A percentile compares a stretch with the other conserved stretches of the same genome.
Conservation (phyloP, 352 stramenopile genomes). For the Globisporangium abappressorium region DNA sequence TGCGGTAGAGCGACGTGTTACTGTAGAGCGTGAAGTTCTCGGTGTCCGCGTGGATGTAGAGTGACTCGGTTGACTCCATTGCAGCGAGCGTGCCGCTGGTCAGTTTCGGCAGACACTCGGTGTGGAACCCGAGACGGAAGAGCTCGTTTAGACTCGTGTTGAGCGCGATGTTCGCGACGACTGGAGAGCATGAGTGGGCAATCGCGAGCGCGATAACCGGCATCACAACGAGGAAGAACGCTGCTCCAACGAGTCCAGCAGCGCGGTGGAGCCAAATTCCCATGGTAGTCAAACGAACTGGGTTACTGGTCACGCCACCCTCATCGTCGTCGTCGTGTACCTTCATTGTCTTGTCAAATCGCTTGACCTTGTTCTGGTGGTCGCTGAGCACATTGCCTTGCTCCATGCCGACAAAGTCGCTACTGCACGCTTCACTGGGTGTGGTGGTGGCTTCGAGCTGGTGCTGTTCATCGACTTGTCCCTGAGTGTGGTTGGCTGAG, state of each 20-base stretch:
- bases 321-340: neutral
- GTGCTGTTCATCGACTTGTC: neutral
- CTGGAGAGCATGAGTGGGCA: conserved; percentile 13
- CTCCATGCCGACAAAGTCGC: no score
- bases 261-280: neutral
- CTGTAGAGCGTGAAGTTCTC: conserved; percentile 42
- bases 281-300: no score
- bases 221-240: neutral
- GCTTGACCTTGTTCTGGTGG: no score
- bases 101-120: conserved; percentile 20
- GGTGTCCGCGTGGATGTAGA: conserved; percentile 34
- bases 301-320: no score
- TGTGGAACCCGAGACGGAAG: conserved; percentile 21
- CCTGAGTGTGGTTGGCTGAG: no score
- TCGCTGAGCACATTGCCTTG: no score
- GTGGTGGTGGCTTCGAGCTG: no score
- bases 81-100: conserved; percentile 17
- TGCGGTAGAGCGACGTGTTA: conserved; percentile 34
- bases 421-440: no score
- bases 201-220: conserved; percentile 22
- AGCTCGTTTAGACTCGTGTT: conserved; percentile 44
- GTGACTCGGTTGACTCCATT: neutral
- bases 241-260: neutral
- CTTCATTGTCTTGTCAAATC: no score
- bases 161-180: conserved; percentile 32